phyloP scores from a whole-genome alignment of 2,329 filamentous ascomycete species.

The Paradendryphiella salina region DNA sequence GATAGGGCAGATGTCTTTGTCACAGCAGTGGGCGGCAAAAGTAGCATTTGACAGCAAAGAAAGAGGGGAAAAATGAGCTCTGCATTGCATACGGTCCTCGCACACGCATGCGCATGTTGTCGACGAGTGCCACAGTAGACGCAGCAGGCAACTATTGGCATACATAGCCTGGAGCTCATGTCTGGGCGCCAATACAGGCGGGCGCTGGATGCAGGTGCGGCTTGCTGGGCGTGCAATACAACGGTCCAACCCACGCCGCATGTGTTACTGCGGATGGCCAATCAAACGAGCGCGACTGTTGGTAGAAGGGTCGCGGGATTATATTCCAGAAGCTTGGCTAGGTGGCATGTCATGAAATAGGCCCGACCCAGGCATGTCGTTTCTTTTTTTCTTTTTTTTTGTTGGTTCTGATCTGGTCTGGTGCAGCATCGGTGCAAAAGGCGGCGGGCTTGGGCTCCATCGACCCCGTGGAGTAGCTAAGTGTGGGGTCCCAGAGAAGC shows the following conservation, averaged over 20 bases:
- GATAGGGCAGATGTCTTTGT: constrained; percentile 20
- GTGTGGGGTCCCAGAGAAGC: constrained; percentile 10
- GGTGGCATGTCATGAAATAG: not conserved
- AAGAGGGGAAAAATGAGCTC: constrained; percentile 1
- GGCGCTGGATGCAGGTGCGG: constrained; percentile 7
- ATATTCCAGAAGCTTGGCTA: not conserved
- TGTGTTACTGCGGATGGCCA: too few species aligned
- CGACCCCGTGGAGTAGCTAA: constrained; percentile 14
- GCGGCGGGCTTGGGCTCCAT: constrained; percentile 6
- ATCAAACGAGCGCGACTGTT: not conserved
- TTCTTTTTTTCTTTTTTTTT: not conserved
- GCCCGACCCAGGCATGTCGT: not conserved
- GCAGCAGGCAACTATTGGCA: constrained; percentile 7
- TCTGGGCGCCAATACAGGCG: not conserved
- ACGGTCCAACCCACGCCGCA: constrained; percentile 8
- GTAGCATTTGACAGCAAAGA: not conserved
- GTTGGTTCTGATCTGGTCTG: not conserved
- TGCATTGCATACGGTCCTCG: constrained; percentile 9
- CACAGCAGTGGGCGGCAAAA: constrained; percentile 5
- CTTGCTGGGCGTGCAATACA: constrained; percentile 1
- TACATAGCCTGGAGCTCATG: constrained; percentile 2
- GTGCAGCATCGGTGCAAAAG: not conserved
- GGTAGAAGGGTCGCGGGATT: not conserved
- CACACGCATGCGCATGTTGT: constrained; percentile 8
- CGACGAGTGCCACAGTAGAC: constrained; percentile 12